Base-by-base conservation (phyloP, 306 rosid genomes). In the Acacia acuminata region DNA sequence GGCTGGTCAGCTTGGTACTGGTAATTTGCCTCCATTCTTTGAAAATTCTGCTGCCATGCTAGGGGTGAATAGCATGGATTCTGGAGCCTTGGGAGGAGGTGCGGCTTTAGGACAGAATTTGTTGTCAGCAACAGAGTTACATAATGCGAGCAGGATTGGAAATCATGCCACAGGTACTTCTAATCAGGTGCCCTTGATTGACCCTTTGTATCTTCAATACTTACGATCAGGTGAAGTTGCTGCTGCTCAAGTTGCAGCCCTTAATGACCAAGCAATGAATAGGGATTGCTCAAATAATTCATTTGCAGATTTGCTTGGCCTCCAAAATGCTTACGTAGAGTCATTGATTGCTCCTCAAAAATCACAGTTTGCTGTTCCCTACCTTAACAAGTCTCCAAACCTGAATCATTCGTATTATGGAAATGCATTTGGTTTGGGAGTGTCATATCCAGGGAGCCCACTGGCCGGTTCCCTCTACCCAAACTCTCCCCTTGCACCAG, bases 371-470 rank as follows among this genome's bases (percentile, higher is more conserved):
- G 82, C 85, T 74, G 84, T 66, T 78, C 97, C 96, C 2, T 88
- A 90, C 81, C 86, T 88, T 66, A 90, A 90, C 25, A 95, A 90
- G 77, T 88, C 94, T 56, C 82, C 90, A 78, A 85, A 89, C 60
- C 83, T 94, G 81, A 89, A 86, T 83, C 93, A 84, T 85, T 90
- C 88, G 63, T 93, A 94, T 75, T 90, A 86, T 40, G 95, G 82
- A 72, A 77, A 74, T 76, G 78, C 82, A 22, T 77, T 69, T 87
- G 86, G 88, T 75, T 30, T 64, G 27, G 82, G 93, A 47, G 72
- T 93, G 87, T 83, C 98, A 53, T 95, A 91, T 88, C 94, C 96
- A 42, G 96, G 98, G 83, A 93, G 96, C 81, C 97, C 98, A 43
- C 73, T 92, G 87, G 91, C 90, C 67, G 91, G 89, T 85, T 88